Base-by-base conservation (phyloP, 106 monocot genomes). In the Phalaenopsis equestris region DNA sequence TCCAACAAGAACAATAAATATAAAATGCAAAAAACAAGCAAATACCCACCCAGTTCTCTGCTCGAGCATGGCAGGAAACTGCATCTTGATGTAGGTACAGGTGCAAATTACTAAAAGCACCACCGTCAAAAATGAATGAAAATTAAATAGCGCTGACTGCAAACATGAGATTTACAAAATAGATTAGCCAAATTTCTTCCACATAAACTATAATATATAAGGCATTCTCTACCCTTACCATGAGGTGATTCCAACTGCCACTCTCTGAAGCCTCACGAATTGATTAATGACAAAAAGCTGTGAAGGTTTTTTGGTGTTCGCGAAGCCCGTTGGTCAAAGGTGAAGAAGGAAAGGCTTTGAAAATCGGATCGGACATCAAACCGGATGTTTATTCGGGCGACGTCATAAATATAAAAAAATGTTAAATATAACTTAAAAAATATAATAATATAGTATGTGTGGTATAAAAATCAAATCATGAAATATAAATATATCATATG, bases 91-190 rank as follows among this genome's bases (percentile, higher is more conserved):
- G 84, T 91, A 98, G 52, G 94, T 88, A 70, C 98, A 98, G 6
- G 98, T 92, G 87, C 98, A 98, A 76, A 98, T 94, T 83, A 90
- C 88, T 58, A 98, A 81, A 77, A 98, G 89, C 83, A 98, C 94
- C 80, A 98, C 98, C 80, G 92, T 98, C 77, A 98, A 83, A 83
- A 98, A 98, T 23, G 98, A 98, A 76, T 98, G 94, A 87, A 98
- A 98, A 90, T 98, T 94, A 73, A 98, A 98, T 21, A 98, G 81
- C 76, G 98, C 98, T 80, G 98, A 98, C 94, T 98, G 86, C 78
- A 64, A 75, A 15, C 4, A 19, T 42, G 18, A 74, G 74, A 74
- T 74, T 39, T 70, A 37, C 36, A 30, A 11, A 11, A 52, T 52
- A 2, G 10, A 70, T 70, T 7, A 21, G n/a, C 21, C 21, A 2